Evolutionary conservation across 345 rosid genomes (phyloP).

Genomic region (Leavenworthia alabamica): DNA sequence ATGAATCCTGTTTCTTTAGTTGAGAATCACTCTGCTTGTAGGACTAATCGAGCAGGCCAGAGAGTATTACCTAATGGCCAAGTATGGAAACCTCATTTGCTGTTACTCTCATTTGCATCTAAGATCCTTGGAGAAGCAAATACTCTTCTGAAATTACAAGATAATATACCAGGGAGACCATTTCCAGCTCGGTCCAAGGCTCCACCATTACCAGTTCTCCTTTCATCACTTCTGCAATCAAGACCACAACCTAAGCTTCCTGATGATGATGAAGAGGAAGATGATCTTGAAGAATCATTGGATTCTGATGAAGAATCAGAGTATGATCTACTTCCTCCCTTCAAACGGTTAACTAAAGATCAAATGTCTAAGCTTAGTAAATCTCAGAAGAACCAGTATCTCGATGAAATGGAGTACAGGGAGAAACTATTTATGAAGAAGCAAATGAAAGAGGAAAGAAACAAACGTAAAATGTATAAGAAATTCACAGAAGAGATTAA

Average conservation of each 20-base stretch:
- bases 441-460: conserved; percentile 84
- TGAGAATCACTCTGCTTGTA: conserved; percentile 97
- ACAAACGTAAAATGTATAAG: conserved; percentile 62
- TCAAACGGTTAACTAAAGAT: conserved; percentile 63
- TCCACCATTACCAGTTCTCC: conserved; percentile 83
- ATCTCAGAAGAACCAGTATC: conserved; percentile 80
- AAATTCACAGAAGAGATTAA: conserved; percentile 60
- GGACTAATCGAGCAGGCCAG: conserved; percentile 96
- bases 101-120: conserved; percentile 95
- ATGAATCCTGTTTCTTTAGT: conserved; percentile 98
- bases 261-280: conserved; percentile 73
- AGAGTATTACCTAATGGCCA: conserved; percentile 98
- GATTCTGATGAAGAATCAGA: conserved; percentile 85
- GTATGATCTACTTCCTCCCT: conserved; percentile 82
- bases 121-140: conserved; percentile 96
- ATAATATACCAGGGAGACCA: conserved; percentile 77
- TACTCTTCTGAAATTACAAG: conserved; percentile 77
- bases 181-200: conserved; percentile 62
- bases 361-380: conserved; percentile 67
- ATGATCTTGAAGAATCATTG: conserved; percentile 65
- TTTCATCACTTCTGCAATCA: conserved; percentile 90
- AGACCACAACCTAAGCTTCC: conserved; percentile 88
- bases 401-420: conserved; percentile 78
- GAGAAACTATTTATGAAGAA: conserved; percentile 87
- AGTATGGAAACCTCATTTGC: conserved; percentile 98